phyloP scores from a whole-genome alignment of 2,329 filamentous ascomycete species.

The Penicillium sp. region DNA sequence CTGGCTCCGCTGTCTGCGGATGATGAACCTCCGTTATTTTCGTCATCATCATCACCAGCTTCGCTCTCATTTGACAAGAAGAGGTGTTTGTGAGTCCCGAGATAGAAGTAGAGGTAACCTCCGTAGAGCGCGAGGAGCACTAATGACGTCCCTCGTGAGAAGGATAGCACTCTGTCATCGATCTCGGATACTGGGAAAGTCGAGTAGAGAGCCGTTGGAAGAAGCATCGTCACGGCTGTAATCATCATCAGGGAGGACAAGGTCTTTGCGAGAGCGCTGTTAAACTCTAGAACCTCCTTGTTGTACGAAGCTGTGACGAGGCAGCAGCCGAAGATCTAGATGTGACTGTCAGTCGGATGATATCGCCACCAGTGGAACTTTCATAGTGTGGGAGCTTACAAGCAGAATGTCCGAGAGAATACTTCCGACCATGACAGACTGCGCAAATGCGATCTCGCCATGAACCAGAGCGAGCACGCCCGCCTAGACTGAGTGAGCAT shows the following conservation, averaged over 20 bases:
- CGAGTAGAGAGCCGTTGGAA: conserved; percentile 66
- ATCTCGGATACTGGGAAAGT: conserved; percentile 45
- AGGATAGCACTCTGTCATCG: conserved; percentile 58
- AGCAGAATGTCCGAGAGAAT: conserved; percentile 86
- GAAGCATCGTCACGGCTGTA: conserved; percentile 67
- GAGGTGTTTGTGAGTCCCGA: conserved; percentile 65
- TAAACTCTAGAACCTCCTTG: conserved; percentile 59
- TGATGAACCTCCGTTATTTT: background rate
- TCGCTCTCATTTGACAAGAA: conserved; percentile 50
- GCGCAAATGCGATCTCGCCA: conserved; percentile 81
- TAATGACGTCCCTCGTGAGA: conserved; percentile 68
- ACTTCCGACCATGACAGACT: conserved; percentile 85
- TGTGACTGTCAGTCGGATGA: background rate
- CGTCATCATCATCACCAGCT: background rate
- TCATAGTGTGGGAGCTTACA: conserved; percentile 30
- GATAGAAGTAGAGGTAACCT: conserved; percentile 68
- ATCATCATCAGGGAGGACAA: conserved; percentile 63
- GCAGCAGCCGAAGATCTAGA: conserved; percentile 62
- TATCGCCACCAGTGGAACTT: background rate
- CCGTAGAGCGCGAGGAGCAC: conserved; percentile 67
- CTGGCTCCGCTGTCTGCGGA: background rate
- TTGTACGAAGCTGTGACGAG: conserved; percentile 66
- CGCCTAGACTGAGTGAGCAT: conserved; percentile 43
- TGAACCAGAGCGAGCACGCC: conserved; percentile 78
- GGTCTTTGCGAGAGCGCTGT: conserved; percentile 36